Base-by-base conservation (phyloP, 805 yeast species). In the Starmera quercuum region DNA sequence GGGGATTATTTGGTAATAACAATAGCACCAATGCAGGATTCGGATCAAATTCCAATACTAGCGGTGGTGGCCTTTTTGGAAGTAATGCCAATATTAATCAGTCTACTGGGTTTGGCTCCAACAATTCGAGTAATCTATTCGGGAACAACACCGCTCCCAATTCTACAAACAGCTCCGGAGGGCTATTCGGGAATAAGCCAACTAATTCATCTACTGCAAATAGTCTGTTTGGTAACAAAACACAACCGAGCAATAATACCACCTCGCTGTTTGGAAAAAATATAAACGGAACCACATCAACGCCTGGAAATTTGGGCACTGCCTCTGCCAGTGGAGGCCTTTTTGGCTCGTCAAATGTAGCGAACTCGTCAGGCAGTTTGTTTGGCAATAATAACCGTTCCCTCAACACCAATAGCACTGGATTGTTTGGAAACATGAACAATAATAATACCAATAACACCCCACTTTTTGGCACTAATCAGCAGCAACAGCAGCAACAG, bases 401-500 rank as follows among this genome's bases (percentile, higher is more conserved):
- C 5, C 30, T 44, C 4, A 39, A 32, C 26, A 37, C 53, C 3
- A 34, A 49, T 7, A 36, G 15, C 6, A 26, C 26, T 10, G 30
- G 30, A 4, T 13, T 19, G 7, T 51, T 50, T 29, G 58, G 64
- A 12, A 51, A 41, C n/a, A 38, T 32, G 8, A 37, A 22, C 29
- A 38, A 48, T 8, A 16, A n/a, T n/a, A n/a, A n/a, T n/a, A n/a
- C n/a, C n/a, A n/a, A n/a, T n/a, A n/a, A n/a, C n/a, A n/a, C n/a
- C n/a, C n/a, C n/a, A n/a, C n/a, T n/a, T n/a, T n/a, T n/a, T n/a
- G n/a, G n/a, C n/a, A n/a, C n/a, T 19, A 39, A 39, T 27, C 51
- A 45, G 26, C 60, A 56, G 17, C 57, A 45, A 34, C 58, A 53
- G 29, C 66, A 63, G 26, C 67, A 63, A 22, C 60, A 59, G 31